A percentile compares a stretch with the other conserved stretches of the same genome.
These are phyloP conservation scores for Colletotrichum orchidophilum DNA, from an alignment of 2,329 filamentous ascomycete species.

Conservation along the genomic window DNA sequence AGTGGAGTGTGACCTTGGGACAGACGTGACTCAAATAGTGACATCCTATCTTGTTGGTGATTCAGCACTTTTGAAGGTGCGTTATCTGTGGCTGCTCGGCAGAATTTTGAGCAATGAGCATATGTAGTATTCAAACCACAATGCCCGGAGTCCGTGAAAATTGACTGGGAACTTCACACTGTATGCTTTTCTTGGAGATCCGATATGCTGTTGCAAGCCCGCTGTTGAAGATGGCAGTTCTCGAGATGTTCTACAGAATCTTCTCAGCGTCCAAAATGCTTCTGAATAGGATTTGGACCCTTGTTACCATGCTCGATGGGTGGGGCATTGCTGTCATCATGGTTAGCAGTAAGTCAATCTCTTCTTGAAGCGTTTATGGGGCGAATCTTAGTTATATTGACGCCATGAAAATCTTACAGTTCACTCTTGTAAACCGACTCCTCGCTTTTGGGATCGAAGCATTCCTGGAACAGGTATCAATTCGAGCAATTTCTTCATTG, in stretches of 20 bases:
- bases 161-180: neutral
- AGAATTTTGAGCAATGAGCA: neutral
- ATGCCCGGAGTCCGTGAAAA: neutral
- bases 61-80: slow-evolving; percentile 3
- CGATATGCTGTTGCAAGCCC: slow-evolving; percentile 1
- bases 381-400: slow-evolving; percentile 38
- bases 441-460: neutral
- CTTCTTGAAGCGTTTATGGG: too few species aligned
- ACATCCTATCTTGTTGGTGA: neutral
- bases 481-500: slow-evolving; percentile 7
- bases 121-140: neutral
- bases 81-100: neutral
- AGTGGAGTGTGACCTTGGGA: neutral
- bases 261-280: slow-evolving; percentile 10
- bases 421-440: too few species aligned
- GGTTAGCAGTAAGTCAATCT: neutral
- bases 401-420: slow-evolving; percentile 43
- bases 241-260: slow-evolving; percentile 12
- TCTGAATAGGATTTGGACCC: neutral
- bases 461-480: slow-evolving; percentile 5
- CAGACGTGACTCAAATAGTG: neutral
- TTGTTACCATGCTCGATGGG: neutral
- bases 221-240: slow-evolving; percentile 1
- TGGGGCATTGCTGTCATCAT: slow-evolving; percentile 2
- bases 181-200: neutral